Evolutionary conservation across 768 basidiomycete genomes (phyloP).

Genomic region (Suillus tomentosus): DNA sequence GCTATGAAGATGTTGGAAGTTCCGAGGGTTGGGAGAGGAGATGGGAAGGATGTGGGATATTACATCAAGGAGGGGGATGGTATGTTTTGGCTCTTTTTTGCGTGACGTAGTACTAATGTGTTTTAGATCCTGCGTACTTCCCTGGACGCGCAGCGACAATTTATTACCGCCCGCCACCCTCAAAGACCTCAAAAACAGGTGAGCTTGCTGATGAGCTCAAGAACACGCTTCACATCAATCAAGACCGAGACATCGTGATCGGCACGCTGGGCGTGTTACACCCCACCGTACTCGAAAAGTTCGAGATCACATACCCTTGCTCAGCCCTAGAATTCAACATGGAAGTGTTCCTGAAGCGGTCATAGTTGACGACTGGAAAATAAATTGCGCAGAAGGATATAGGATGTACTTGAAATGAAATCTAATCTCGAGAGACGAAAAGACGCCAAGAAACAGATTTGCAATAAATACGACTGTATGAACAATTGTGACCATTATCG

Average conservation of each 20-base stretch:
- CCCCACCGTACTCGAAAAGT: slow-evolving; percentile 87
- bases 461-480: slow-evolving; percentile 3
- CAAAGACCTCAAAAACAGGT: slow-evolving; percentile 9
- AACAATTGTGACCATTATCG: background rate
- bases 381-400: slow-evolving; percentile 7
- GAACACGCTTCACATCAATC: slow-evolving; percentile 38
- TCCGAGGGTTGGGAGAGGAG: slow-evolving; percentile 65
- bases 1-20: slow-evolving; percentile 97
- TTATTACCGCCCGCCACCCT: slow-evolving; percentile 66
- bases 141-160: slow-evolving; percentile 93
- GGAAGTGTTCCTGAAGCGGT: slow-evolving; percentile 87
- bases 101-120: slow-evolving; percentile 12
- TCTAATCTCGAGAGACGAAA: slow-evolving; percentile 8
- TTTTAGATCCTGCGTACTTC: slow-evolving; percentile 88
- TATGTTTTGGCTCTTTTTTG: slow-evolving; percentile 37
- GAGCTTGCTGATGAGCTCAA: slow-evolving; percentile 45
- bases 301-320: slow-evolving; percentile 93
- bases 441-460: slow-evolving; percentile 1
- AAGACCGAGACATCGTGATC: slow-evolving; percentile 64
- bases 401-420: slow-evolving; percentile 12
- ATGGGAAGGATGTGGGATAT: slow-evolving; percentile 75
- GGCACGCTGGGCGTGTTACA: slow-evolving; percentile 94
- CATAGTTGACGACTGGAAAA: slow-evolving; percentile 12
- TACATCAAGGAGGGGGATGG: slow-evolving; percentile 88
- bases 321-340: slow-evolving; percentile 93